phyloP scores from a whole-genome alignment of 1,139 yeast species.

The Scheffersomyces titani region DNA sequence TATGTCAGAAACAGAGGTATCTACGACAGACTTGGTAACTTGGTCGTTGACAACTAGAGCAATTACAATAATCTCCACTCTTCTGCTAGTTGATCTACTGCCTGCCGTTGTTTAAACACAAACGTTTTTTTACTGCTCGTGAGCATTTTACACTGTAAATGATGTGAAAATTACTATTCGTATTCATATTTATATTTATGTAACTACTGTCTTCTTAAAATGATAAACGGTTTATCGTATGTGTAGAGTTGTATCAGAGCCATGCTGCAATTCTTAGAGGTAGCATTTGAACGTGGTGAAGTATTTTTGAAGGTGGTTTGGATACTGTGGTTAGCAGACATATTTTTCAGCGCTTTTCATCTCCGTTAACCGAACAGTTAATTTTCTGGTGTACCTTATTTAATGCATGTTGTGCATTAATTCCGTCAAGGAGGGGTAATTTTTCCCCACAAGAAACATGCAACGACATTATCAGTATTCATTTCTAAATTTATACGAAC shows the following conservation, averaged over 20 bases:
- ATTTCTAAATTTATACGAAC: not conserved
- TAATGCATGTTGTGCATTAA: not conserved
- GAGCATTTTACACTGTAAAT: not conserved
- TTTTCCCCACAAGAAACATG: not conserved
- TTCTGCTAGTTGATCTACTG: not conserved
- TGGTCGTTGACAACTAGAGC: slow-evolving; percentile 10
- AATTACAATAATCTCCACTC: not conserved
- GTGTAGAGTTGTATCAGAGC: no score
- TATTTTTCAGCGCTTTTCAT: no score
- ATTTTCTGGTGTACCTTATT: not conserved
- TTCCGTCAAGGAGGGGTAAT: not conserved
- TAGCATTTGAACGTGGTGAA: not conserved
- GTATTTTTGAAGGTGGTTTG: no score
- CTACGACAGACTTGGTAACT: slow-evolving; percentile 38
- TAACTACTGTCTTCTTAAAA: not conserved
- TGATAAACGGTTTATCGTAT: not conserved
- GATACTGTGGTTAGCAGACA: no score
- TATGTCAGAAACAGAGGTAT: slow-evolving; percentile 40
- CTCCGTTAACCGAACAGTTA: not conserved
- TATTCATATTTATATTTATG: slow-evolving; percentile 1
- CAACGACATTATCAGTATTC: not conserved
- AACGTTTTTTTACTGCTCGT: not conserved
- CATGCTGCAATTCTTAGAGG: not conserved
- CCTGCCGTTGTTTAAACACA: not conserved
- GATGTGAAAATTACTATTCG: not conserved